Percentiles rank a stretch among this genome's conserved stretches.
phyloP scores from a whole-genome alignment of 2,329 filamentous ascomycete genomes.

The Claviceps sp. region DNA sequence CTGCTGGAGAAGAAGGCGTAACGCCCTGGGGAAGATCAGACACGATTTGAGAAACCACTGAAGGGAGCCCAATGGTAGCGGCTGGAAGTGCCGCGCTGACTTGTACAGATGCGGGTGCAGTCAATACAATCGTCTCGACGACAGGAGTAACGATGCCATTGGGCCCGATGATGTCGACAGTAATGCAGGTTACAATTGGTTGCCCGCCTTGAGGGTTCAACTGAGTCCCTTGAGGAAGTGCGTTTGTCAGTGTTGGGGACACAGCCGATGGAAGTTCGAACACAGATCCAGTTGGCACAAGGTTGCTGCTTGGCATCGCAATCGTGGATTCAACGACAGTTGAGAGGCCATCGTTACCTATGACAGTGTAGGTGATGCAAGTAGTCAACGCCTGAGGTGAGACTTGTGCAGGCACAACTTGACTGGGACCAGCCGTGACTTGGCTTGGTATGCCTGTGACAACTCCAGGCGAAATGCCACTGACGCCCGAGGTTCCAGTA shows the following conservation, averaged over 20 bases:
- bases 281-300: slow-evolving; percentile 9
- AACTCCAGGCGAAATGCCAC: slow-evolving; percentile 8
- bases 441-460: slow-evolving; percentile 13
- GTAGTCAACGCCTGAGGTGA: slow-evolving; percentile 12
- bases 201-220: slow-evolving; percentile 6
- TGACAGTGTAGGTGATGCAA: slow-evolving; percentile 17
- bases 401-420: background rate
- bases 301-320: slow-evolving; percentile 12
- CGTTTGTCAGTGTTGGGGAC: slow-evolving; percentile 5
- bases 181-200: slow-evolving; percentile 17
- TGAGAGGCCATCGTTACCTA: slow-evolving; percentile 16
- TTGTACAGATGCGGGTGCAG: slow-evolving; percentile 5
- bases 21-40: slow-evolving; percentile 11
- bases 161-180: slow-evolving; percentile 17
- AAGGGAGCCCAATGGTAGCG: slow-evolving; percentile 9
- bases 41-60: slow-evolving; percentile 8
- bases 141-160: slow-evolving; percentile 19
- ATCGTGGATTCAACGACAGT: slow-evolving; percentile 20
- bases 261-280: slow-evolving; percentile 9
- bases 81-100: slow-evolving; percentile 6
- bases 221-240: slow-evolving; percentile 10
- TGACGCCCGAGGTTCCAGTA: slow-evolving; percentile 5
- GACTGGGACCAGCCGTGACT: slow-evolving; percentile 7
- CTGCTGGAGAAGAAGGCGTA: slow-evolving; percentile 6
- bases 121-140: slow-evolving; percentile 14